These are phyloP conservation scores for Trichosporon sp. DNA, from an alignment of 1,284 basidiomycete species.

Conservation along the genomic window DNA sequence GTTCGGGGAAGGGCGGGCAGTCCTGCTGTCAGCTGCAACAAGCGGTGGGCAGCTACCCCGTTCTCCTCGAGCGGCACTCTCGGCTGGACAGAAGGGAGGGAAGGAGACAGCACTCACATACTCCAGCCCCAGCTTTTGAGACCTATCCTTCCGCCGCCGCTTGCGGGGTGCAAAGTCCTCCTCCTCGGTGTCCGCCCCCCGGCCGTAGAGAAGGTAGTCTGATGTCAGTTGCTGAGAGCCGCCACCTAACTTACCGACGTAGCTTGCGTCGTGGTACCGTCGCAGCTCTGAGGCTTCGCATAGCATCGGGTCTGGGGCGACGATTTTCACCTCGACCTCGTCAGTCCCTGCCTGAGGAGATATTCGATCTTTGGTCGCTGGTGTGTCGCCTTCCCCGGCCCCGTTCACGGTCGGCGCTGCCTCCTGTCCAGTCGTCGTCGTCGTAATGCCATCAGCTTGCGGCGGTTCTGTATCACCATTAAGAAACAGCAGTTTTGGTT, in stretches of 20 bases:
- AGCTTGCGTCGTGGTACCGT: slow-evolving; percentile 57
- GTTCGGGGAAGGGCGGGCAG: slow-evolving; percentile 72
- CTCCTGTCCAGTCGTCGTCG: no score
- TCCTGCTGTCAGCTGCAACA: slow-evolving; percentile 62
- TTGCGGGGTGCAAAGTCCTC: slow-evolving; percentile 34
- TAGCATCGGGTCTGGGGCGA: slow-evolving; percentile 38
- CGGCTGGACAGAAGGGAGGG: no score
- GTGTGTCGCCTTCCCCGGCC: not conserved
- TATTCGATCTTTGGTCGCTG: no score
- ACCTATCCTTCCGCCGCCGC: slow-evolving; percentile 56
- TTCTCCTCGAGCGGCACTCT: no score
- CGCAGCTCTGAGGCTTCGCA: slow-evolving; percentile 48
- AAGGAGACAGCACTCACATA: slow-evolving; percentile 59
- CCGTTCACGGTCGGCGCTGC: no score
- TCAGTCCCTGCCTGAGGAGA: not conserved
- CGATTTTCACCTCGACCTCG: slow-evolving; percentile 22
- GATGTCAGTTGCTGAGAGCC: not conserved
- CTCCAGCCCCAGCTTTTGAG: slow-evolving; percentile 62
- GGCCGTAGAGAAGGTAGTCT: slow-evolving; percentile 33
- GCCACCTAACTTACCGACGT: slow-evolving; percentile 47
- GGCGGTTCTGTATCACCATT: no score
- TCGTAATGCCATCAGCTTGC: no score
- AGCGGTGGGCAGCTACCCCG: no score
- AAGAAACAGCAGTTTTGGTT: not conserved
- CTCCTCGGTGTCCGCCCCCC: slow-evolving; percentile 6